A percentile compares a stretch with the other conserved stretches of the same genome.
phyloP scores from a whole-genome alignment of 2,329 filamentous ascomycete genomes.

The Rutstroemia sp. region DNA sequence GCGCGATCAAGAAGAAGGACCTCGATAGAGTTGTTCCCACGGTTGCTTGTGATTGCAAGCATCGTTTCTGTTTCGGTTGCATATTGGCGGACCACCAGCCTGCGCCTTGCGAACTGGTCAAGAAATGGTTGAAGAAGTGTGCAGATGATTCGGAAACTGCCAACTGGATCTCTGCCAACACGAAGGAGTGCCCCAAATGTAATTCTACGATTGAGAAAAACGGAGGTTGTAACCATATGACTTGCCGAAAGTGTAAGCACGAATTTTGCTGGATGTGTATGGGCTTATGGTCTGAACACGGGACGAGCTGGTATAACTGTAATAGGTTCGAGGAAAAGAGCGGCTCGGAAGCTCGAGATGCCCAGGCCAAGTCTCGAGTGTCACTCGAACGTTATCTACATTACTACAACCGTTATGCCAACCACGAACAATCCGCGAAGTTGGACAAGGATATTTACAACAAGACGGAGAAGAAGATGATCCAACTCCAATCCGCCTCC shows the following conservation, averaged over 20 bases:
- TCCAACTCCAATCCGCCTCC: constrained; percentile 84
- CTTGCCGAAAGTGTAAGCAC: constrained; percentile 88
- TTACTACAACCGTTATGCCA: constrained; percentile 98
- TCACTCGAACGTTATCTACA: constrained; percentile 94
- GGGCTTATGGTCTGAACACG: constrained; percentile 97
- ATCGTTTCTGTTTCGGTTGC: constrained; percentile 94
- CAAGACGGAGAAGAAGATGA: constrained; percentile 99
- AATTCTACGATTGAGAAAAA: constrained; percentile 99
- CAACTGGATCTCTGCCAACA: constrained; percentile 99
- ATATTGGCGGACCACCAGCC: constrained; percentile 86
- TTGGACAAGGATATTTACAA: constrained; percentile 92
- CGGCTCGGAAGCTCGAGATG: constrained; percentile 80
- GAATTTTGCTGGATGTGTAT: constrained; percentile 99
- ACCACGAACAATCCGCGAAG: constrained; percentile 95
- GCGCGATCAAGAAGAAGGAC: constrained; percentile 79
- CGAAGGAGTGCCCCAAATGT: constrained; percentile 95
- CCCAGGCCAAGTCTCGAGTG: constrained; percentile 82
- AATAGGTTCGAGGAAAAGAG: constrained; percentile 96
- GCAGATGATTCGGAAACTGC: constrained; percentile 97
- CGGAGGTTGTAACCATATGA: constrained; percentile 97
- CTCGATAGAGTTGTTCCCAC: constrained; percentile 81
- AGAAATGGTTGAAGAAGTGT: constrained; percentile 96
- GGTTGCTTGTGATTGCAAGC: constrained; percentile 75
- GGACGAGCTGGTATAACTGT: constrained; percentile 99
- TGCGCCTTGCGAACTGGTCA: constrained; percentile 83